Conservation (phyloP, 2,329 filamentous ascomycete species). For the Capronia epimyces region DNA sequence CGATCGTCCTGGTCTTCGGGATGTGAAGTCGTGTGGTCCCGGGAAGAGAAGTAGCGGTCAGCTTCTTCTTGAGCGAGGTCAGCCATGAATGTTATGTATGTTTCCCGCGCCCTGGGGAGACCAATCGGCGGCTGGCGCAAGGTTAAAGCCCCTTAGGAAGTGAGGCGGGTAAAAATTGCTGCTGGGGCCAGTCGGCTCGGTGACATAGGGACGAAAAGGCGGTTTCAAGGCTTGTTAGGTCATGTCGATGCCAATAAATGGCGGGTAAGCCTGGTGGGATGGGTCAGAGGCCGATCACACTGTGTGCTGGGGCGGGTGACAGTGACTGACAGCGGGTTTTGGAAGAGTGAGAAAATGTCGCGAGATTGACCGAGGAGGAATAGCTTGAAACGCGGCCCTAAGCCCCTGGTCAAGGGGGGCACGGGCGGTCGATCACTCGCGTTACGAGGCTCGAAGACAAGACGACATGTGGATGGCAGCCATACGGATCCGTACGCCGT, state of each 20-base stretch:
- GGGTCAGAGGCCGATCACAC: background rate
- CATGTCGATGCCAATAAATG: background rate
- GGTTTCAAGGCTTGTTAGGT: background rate
- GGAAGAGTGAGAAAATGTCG: background rate
- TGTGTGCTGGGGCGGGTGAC: background rate
- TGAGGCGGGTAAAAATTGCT: background rate
- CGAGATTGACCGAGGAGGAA: constrained; percentile 10
- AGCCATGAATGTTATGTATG: constrained; percentile 35
- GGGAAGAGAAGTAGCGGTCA: constrained; percentile 39
- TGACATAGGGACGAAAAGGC: background rate
- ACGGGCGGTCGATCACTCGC: background rate
- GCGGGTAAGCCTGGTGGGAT: background rate
- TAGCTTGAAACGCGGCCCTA: constrained; percentile 17
- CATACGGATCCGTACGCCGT: no score
- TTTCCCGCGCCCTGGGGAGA: background rate
- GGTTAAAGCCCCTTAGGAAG: background rate
- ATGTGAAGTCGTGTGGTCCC: constrained; percentile 36
- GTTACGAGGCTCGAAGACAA: background rate
- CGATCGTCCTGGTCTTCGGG: constrained; percentile 39
- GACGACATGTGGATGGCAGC: no score
- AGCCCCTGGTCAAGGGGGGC: background rate
- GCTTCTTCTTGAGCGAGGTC: constrained; percentile 44
- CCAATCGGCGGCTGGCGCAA: background rate
- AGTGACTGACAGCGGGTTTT: background rate
- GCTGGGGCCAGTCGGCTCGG: background rate